These are phyloP conservation scores for Austroboletus eburneus DNA, from an alignment of 768 basidiomycete genomes.

Conservation along the genomic window DNA sequence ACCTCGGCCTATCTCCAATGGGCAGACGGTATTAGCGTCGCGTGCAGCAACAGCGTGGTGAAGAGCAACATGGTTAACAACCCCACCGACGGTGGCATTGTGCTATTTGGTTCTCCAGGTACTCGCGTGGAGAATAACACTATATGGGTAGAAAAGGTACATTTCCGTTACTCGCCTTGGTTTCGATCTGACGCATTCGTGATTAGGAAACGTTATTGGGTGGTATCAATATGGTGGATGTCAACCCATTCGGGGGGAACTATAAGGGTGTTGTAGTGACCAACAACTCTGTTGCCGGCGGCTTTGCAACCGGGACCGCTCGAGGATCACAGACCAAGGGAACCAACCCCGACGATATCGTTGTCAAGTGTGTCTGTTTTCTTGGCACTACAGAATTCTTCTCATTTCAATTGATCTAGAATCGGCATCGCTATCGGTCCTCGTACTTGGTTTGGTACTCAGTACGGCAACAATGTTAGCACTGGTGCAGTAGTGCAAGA, in stretches of 20 bases:
- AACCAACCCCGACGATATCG: conserved; percentile 50
- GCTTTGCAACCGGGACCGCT: conserved; percentile 51
- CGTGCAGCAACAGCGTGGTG: conserved; percentile 58
- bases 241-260: conserved; percentile 61
- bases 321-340: conserved; percentile 44
- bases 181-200: no score
- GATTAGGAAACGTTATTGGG: conserved; percentile 70
- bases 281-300: conserved; percentile 66
- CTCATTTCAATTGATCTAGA: conserved; percentile 35
- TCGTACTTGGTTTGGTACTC: conserved; percentile 66
- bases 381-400: neutral
- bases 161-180: no score
- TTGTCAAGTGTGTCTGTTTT: conserved; percentile 59
- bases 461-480: conserved; percentile 52
- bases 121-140: conserved; percentile 73
- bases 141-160: conserved; percentile 63
- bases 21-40: conserved; percentile 80
- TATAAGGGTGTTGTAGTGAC: conserved; percentile 61
- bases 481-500: conserved; percentile 49
- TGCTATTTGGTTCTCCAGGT: conserved; percentile 73
- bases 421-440: conserved; percentile 82
- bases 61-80: conserved; percentile 67
- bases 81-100: conserved; percentile 78
- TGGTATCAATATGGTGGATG: conserved; percentile 78
- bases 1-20: conserved; percentile 61